Evolutionary conservation across 164 flowering plant genomes (phyloP).

Genomic region (Stephania yunnanensis): DNA sequence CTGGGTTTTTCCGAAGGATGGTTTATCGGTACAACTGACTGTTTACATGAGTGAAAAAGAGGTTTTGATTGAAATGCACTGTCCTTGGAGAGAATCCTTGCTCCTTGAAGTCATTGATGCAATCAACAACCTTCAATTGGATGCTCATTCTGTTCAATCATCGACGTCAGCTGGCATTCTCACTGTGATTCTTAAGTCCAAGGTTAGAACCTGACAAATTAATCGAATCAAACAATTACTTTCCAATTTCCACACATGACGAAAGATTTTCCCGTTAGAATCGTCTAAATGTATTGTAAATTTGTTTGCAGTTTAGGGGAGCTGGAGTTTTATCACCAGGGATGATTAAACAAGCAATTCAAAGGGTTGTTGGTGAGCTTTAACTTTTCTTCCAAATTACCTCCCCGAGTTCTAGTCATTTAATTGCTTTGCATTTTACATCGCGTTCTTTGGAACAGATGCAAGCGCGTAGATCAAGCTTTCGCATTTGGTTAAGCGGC

Average conservation of each 20-base stretch:
- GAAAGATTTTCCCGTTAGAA: not conserved
- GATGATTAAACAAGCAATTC: slow-evolving; percentile 58
- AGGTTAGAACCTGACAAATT: slow-evolving; percentile 36
- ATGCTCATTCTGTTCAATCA: slow-evolving; percentile 60
- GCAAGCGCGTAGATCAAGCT: not conserved
- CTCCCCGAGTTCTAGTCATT: not conserved
- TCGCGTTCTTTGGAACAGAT: not conserved
- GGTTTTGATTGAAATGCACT: slow-evolving; percentile 51
- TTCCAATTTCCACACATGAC: not conserved
- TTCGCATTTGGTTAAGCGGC: not conserved
- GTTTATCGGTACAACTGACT: slow-evolving; percentile 29
- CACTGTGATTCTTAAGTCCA: slow-evolving; percentile 51
- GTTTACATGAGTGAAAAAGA: slow-evolving; percentile 45
- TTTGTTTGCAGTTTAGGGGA: slow-evolving; percentile 57
- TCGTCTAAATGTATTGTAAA: not conserved
- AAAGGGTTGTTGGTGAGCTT: slow-evolving; percentile 29
- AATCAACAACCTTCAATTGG: slow-evolving; percentile 49
- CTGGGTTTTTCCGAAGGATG: slow-evolving; percentile 25
- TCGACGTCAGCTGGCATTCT: slow-evolving; percentile 52
- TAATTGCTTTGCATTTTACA: not conserved
- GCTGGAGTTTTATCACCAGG: slow-evolving; percentile 44
- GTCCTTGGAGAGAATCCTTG: slow-evolving; percentile 67
- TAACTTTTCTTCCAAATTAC: not conserved
- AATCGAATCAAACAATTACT: not conserved
- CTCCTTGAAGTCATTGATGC: slow-evolving; percentile 69